phyloP scores from a whole-genome alignment of 2,329 filamentous ascomycete genomes.

The Penicillium hordei region DNA sequence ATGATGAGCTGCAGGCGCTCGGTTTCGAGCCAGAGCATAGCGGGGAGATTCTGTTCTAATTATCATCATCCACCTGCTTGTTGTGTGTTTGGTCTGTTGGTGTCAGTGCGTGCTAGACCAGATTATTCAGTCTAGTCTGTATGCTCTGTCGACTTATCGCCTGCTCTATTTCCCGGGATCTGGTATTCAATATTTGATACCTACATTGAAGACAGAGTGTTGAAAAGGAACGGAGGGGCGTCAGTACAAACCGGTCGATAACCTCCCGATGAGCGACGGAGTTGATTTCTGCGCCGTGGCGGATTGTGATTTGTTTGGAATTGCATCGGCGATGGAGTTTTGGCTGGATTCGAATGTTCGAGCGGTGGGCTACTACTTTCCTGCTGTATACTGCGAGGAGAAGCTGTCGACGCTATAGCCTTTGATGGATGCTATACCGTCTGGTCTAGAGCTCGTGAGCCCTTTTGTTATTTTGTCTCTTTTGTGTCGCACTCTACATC shows the following conservation, averaged over 20 bases:
- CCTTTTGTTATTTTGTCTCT: background rate
- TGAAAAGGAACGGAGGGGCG: background rate
- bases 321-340: constrained; percentile 8
- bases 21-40: constrained; percentile 87
- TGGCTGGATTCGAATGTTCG: constrained; percentile 4
- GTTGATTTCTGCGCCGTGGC: background rate
- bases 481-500: background rate
- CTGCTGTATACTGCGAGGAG: background rate
- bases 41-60: constrained; percentile 70
- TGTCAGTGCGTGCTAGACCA: background rate
- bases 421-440: background rate
- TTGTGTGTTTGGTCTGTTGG: background rate
- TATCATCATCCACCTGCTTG: background rate
- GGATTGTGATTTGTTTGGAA: constrained; percentile 3
- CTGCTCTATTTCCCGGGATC: background rate
- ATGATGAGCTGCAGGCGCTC: constrained; percentile 69
- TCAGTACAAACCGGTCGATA: background rate
- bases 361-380: background rate
- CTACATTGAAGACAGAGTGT: background rate
- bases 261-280: background rate
- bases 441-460: background rate
- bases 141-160: background rate
- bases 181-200: background rate
- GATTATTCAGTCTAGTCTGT: background rate
- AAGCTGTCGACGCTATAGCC: background rate